phyloP scores from a whole-genome alignment of 2,329 filamentous ascomycete genomes.

The Ceratocystis diversiconidia region DNA sequence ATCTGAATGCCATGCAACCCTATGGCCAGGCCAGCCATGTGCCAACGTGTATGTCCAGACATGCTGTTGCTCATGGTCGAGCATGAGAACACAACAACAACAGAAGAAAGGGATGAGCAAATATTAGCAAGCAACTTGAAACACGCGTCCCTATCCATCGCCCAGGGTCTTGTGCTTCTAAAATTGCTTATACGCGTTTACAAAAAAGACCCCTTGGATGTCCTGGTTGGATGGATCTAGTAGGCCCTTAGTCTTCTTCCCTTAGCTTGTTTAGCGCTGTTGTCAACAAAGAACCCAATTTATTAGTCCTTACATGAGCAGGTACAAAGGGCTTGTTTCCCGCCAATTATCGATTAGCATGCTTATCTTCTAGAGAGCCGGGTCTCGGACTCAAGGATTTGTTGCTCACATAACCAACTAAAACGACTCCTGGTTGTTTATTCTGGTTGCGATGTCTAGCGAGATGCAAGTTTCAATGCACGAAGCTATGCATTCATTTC shows the following conservation, averaged over 20 bases:
- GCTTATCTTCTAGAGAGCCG: no score
- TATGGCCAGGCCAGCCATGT: no score
- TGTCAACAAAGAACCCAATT: neutral
- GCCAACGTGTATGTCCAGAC: no score
- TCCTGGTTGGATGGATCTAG: neutral
- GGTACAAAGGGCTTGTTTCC: neutral
- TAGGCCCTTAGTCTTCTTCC: neutral
- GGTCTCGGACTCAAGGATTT: no score
- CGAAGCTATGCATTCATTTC: neutral
- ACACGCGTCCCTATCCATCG: neutral
- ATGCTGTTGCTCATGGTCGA: no score
- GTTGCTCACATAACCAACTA: no score
- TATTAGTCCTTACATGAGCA: neutral
- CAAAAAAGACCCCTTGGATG: neutral
- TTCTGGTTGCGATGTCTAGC: no score
- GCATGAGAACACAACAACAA: no score
- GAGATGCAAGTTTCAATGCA: neutral
- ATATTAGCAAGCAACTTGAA: no score
- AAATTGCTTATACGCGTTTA: neutral
- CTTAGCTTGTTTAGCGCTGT: neutral
- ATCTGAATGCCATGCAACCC: no score
- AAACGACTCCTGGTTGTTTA: no score
- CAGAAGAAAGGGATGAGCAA: no score
- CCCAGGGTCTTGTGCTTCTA: neutral
- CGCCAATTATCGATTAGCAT: neutral